A percentile compares a stretch with the other conserved stretches of the same genome.
These are phyloP conservation scores for Apophysomyces trapeziformis DNA, from an alignment of 371 early-diverging fungal genomes.

Conservation along the genomic window DNA sequence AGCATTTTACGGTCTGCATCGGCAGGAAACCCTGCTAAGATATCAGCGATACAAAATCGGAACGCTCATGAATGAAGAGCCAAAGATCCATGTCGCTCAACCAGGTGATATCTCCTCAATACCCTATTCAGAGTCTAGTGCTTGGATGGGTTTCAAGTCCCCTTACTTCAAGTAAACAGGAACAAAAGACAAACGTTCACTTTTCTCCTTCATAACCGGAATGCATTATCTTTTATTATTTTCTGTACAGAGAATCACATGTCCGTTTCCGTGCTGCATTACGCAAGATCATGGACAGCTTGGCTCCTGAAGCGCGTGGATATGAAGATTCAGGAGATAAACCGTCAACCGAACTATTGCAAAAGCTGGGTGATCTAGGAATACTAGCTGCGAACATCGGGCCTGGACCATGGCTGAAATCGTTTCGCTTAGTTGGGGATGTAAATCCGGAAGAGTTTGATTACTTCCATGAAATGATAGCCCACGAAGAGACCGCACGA, in stretches of 20 bases:
- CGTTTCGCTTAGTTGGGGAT: slow-evolving; percentile 45
- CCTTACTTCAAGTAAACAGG: slow-evolving; percentile 52
- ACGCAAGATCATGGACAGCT: slow-evolving; percentile 56
- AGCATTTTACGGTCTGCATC: slow-evolving; percentile 72
- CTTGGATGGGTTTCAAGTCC: slow-evolving; percentile 55
- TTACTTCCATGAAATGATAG: slow-evolving; percentile 71
- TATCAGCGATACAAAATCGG: slow-evolving; percentile 40
- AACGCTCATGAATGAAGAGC: slow-evolving; percentile 52
- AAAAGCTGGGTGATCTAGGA: slow-evolving; percentile 67
- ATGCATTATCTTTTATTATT: too few species aligned
- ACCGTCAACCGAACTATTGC: slow-evolving; percentile 53
- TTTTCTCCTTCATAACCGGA: too few species aligned
- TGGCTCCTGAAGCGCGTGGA: slow-evolving; percentile 46
- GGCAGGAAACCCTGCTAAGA: slow-evolving; percentile 67
- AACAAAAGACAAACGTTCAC: too few species aligned
- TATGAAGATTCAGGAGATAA: slow-evolving; percentile 49
- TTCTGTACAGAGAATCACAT: slow-evolving; percentile 55
- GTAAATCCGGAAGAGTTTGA: slow-evolving; percentile 67
- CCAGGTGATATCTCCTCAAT: slow-evolving; percentile 11
- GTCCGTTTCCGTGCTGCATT: slow-evolving; percentile 55
- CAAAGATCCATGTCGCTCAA: background rate
- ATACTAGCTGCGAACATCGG: slow-evolving; percentile 71
- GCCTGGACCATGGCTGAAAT: slow-evolving; percentile 52
- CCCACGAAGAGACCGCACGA: slow-evolving; percentile 78
- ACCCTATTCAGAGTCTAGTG: slow-evolving; percentile 59